These are phyloP conservation scores for Penicillium argentinense DNA, from an alignment of 495 filamentous ascomycete genomes.

Conservation along the genomic window DNA sequence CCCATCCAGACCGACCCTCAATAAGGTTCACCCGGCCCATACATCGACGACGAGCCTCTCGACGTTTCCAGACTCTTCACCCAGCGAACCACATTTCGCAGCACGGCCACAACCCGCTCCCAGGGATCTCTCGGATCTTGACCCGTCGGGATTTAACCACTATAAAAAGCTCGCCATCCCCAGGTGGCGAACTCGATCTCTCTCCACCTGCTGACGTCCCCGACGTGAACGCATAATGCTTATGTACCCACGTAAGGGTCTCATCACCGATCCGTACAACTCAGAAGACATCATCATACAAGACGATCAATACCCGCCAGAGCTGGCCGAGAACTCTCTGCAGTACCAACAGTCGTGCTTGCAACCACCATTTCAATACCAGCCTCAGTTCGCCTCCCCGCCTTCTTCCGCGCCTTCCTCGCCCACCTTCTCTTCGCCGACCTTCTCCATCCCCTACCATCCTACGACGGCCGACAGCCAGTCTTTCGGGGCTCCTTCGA, in stretches of 20 bases:
- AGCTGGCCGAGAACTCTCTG: conserved; percentile 31
- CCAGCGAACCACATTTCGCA: conserved; percentile 12
- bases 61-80: conserved; percentile 41
- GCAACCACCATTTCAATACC: conserved; percentile 41
- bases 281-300: conserved; percentile 44
- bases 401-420: conserved; percentile 44
- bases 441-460: conserved; percentile 38
- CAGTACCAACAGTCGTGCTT: conserved; percentile 31
- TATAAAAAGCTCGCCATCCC: conserved; percentile 31
- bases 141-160: conserved; percentile 30
- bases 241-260: conserved; percentile 51
- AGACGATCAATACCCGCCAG: conserved; percentile 44
- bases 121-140: conserved; percentile 30
- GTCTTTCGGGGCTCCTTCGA: conserved; percentile 46
- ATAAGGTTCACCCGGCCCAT: conserved; percentile 22
- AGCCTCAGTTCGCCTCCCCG: conserved; percentile 40
- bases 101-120: conserved; percentile 19
- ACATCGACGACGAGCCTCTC: conserved; percentile 24
- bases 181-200: conserved; percentile 33
- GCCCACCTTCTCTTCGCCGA: conserved; percentile 42
- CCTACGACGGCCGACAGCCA: conserved; percentile 36
- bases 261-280: conserved; percentile 46
- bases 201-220: conserved; percentile 32
- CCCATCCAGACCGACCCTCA: conserved; percentile 2
- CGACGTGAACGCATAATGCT: conserved; percentile 44